A percentile compares a stretch with the other conserved stretches of the same genome.
Conservation (phyloP, 2,329 filamentous ascomycete genomes). For the Cercospora janseana region DNA sequence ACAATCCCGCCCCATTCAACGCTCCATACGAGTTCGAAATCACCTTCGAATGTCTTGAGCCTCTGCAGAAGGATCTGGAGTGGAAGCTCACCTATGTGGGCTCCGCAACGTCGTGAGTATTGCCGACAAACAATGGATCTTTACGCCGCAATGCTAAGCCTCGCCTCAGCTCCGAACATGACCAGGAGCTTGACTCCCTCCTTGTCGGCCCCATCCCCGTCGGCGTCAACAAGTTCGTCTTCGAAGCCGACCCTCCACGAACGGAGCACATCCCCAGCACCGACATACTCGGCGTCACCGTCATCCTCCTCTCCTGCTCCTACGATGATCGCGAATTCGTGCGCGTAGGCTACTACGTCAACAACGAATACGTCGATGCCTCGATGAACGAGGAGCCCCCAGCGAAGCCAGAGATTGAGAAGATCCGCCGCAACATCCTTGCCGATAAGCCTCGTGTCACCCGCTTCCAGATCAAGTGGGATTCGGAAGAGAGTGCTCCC, state of each 20-base stretch:
- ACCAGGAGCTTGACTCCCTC: conserved; percentile 95
- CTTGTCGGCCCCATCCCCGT: conserved; percentile 96
- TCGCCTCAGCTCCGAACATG: conserved; percentile 75
- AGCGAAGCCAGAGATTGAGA: conserved; percentile 86
- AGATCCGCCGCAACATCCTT: conserved; percentile 85
- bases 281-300: conserved; percentile 94
- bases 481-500: conserved; percentile 94
- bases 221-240: conserved; percentile 97
- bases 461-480: conserved; percentile 98
- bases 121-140: neutral
- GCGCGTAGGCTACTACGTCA: conserved; percentile 97
- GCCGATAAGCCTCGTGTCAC: conserved; percentile 97
- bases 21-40: conserved; percentile 97
- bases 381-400: conserved; percentile 87
- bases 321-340: conserved; percentile 97
- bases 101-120: conserved; percentile 86
- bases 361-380: conserved; percentile 96
- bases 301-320: conserved; percentile 91
- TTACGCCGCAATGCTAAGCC: too few species aligned
- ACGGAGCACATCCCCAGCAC: conserved; percentile 87
- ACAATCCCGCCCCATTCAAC: conserved; percentile 93
- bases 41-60: conserved; percentile 95
- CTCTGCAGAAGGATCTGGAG: conserved; percentile 93
- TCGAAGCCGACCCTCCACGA: conserved; percentile 91
- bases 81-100: conserved; percentile 99